Evolutionary conservation across 2,329 filamentous ascomycete species (phyloP).

Genomic region (Fusarium luffae): DNA sequence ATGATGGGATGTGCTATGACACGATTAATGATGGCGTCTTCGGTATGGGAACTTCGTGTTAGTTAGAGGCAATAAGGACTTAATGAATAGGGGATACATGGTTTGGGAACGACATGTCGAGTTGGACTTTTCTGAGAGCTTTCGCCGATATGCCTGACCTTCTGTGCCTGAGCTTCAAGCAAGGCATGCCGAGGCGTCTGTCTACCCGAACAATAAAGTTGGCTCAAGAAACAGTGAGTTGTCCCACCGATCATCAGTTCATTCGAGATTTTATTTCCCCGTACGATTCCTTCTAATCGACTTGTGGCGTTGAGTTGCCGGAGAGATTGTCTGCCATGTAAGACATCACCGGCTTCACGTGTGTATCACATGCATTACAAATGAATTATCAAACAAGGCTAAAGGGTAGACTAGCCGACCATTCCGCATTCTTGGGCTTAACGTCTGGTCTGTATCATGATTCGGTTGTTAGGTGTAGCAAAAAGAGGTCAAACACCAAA

Average conservation of each 20-base stretch:
- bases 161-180: neutral
- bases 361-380: too few species aligned
- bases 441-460: too few species aligned
- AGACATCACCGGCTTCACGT: neutral
- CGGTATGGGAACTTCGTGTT: neutral
- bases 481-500: too few species aligned
- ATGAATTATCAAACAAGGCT: too few species aligned
- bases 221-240: rapidly evolving
- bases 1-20: conserved; percentile 1
- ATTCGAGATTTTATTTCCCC: rapidly evolving
- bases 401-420: too few species aligned
- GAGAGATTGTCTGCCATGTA: neutral
- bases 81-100: neutral
- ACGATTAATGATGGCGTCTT: conserved; percentile 25
- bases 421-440: too few species aligned
- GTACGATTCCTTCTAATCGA: neutral
- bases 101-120: rapidly evolving
- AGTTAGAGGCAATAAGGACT: rapidly evolving
- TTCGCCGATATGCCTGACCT: rapidly evolving
- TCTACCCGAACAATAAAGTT: neutral
- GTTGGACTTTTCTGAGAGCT: neutral
- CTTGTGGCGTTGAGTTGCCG: neutral
- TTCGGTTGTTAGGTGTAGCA: too few species aligned
- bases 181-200: neutral
- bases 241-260: rapidly evolving